Evolutionary conservation across 495 filamentous ascomycete species (phyloP), one percentile per base, ranked within the genome.

Genomic region (Cercophora sp.): DNA sequence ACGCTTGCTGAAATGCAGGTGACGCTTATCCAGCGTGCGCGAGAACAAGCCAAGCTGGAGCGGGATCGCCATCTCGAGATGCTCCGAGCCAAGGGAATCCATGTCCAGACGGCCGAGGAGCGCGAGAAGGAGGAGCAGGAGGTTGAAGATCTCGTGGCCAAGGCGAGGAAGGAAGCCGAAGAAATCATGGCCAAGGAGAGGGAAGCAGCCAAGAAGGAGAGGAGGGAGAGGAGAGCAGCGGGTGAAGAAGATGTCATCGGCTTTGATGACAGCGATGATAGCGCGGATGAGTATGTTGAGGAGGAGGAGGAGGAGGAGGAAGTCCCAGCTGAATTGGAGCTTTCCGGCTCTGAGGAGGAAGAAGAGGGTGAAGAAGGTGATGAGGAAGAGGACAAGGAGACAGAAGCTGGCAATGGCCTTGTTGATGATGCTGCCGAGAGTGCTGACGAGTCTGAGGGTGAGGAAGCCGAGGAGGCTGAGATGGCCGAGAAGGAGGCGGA

Each of bases 51-150:
- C 34, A 78, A 79, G 19, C 68, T 79, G 26, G 91, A 91, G 62
- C 79, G 89, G n/a, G 82, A 84, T 37, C 85, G 89, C 57, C 85
- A 84, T 51, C 78, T 97, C 13, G 81, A 88, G 52, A 81, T 86
- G 52, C 74, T 97, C 20, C 77, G 79, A 48, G 83, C 84, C 16
- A 87, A 85, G 63, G 93, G 93, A 25, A 76, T 97, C 13, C 71
- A 86, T 35, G 74, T 96, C n/a, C 85, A 88, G 57, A 96, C 88
- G 1, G 80, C 83, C 4, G 93, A 96, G 66, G 91, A 99, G 58
- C 78, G 88, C 51, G 84, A 87, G 56, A 82, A 83, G 10, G 85
- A 92, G 63, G 58, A 81, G 62, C 83, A 85, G 22, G 82, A 91
- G 52, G 80, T 96, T 18, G 94, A 97, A 55, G 84, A 96, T 57